Conservation (phyloP, 1,284 basidiomycete genomes). For the Ustilago shanxiensis region DNA sequence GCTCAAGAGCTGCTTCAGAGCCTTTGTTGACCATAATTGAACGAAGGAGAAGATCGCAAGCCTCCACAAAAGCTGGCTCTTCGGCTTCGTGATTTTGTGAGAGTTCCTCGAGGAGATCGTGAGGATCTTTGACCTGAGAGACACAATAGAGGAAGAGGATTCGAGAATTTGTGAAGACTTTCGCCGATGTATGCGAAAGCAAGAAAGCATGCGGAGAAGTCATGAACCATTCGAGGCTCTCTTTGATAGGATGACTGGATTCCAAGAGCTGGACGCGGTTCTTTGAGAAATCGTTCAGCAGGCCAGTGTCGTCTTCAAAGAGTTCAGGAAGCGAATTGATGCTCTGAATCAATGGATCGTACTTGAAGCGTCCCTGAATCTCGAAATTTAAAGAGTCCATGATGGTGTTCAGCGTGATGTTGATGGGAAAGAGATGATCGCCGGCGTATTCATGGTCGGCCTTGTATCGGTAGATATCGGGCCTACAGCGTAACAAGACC, state of each 20-base stretch:
- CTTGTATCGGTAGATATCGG: constrained; percentile 30
- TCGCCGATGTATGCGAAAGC: constrained; percentile 19
- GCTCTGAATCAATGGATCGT: not conserved
- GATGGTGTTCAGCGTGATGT: constrained; percentile 25
- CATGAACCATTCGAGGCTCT: constrained; percentile 25
- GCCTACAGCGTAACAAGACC: constrained; percentile 23
- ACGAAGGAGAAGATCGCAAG: constrained; percentile 30
- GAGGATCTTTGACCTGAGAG: constrained; percentile 15
- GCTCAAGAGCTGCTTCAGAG: constrained; percentile 20
- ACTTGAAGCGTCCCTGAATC: constrained; percentile 5
- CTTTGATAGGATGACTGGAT: constrained; percentile 19
- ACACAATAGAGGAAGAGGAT: constrained; percentile 22
- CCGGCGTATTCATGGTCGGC: not conserved
- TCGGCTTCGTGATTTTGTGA: constrained; percentile 15
- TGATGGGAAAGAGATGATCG: constrained; percentile 21
- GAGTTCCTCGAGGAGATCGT: constrained; percentile 15
- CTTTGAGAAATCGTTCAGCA: constrained; percentile 13
- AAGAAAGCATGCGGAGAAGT: constrained; percentile 38
- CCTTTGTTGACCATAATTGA: constrained; percentile 14
- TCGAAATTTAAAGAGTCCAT: constrained; percentile 36
- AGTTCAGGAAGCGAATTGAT: constrained; percentile 11
- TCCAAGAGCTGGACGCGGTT: constrained; percentile 1
- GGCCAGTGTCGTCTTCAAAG: constrained; percentile 17
- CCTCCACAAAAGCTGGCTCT: constrained; percentile 19
- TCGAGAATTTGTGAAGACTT: constrained; percentile 19